A percentile compares a stretch with the other conserved stretches of the same genome.
These are phyloP conservation scores for Ophiocordyceps sinensis DNA, from an alignment of 2,329 filamentous ascomycete genomes.

Conservation along the genomic window DNA sequence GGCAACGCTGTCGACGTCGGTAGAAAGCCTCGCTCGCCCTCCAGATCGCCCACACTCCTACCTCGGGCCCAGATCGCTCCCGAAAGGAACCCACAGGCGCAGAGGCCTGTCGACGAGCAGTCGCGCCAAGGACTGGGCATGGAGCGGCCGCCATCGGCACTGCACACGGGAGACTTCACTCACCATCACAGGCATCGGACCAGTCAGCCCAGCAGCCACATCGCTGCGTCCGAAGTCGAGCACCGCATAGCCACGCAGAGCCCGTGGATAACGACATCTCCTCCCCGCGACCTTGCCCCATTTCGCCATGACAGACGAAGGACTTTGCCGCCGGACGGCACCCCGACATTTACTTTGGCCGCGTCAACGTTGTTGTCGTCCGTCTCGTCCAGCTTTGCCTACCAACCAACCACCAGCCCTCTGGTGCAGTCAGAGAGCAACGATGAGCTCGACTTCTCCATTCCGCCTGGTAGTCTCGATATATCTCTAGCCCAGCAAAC, in stretches of 20 bases:
- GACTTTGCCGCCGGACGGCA: slow-evolving; percentile 14
- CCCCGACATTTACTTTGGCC: slow-evolving; percentile 25
- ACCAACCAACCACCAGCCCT: slow-evolving; percentile 83
- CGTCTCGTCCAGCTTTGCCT: slow-evolving; percentile 63
- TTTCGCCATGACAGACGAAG: slow-evolving; percentile 26
- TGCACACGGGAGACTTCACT: slow-evolving; percentile 55
- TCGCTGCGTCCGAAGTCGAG: neutral
- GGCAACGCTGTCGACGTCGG: slow-evolving; percentile 2
- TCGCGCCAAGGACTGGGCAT: slow-evolving; percentile 48
- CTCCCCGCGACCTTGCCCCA: slow-evolving; percentile 34
- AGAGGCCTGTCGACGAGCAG: slow-evolving; percentile 20
- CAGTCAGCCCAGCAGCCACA: neutral
- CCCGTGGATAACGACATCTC: slow-evolving; percentile 41
- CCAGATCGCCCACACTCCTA: slow-evolving; percentile 25
- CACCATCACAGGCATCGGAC: slow-evolving; percentile 13
- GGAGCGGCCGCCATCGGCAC: slow-evolving; percentile 65
- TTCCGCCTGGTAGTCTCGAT: slow-evolving; percentile 35
- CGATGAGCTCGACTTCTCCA: slow-evolving; percentile 49
- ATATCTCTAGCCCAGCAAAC: slow-evolving; percentile 24
- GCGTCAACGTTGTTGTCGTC: slow-evolving; percentile 56
- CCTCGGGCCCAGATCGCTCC: slow-evolving; percentile 33
- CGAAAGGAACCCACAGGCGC: slow-evolving; percentile 20
- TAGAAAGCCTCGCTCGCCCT: slow-evolving; percentile 14
- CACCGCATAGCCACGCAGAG: slow-evolving; percentile 6
- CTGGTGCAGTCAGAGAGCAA: slow-evolving; percentile 81